These are phyloP conservation scores for Phytomonas serpens DNA, from an alignment of 208 protist species.

Conservation along the genomic window DNA sequence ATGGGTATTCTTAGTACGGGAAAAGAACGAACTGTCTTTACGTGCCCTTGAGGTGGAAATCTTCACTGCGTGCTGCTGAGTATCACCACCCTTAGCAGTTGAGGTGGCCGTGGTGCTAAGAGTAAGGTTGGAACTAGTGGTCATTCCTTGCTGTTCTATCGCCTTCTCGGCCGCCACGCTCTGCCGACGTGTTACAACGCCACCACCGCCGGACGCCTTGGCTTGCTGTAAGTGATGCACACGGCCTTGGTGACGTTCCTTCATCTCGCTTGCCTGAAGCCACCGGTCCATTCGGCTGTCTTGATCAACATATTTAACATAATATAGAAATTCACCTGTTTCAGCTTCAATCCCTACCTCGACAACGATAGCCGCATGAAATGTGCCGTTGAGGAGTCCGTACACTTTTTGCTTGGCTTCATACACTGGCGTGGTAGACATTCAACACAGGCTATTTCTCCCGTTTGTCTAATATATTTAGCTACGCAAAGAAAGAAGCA, in stretches of 20 bases:
- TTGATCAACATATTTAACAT: slow-evolving; percentile 85
- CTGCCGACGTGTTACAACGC: slow-evolving; percentile 66
- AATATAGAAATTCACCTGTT: slow-evolving; percentile 55
- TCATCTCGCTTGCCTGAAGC: slow-evolving; percentile 63
- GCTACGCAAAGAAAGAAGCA: slow-evolving; percentile 1
- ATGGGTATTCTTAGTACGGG: slow-evolving; percentile 95
- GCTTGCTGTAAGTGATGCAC: slow-evolving; percentile 23
- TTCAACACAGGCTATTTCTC: neutral
- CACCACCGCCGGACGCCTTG: slow-evolving; percentile 19
- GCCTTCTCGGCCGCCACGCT: slow-evolving; percentile 21
- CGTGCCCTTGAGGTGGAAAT: slow-evolving; percentile 60
- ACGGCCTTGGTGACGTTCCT: slow-evolving; percentile 55
- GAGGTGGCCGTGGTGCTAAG: neutral
- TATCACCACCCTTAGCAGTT: slow-evolving; percentile 44
- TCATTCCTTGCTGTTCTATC: neutral
- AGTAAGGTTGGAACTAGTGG: neutral
- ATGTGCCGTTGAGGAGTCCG: slow-evolving; percentile 66
- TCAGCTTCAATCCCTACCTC: slow-evolving; percentile 56
- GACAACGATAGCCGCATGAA: slow-evolving; percentile 62
- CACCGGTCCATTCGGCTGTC: slow-evolving; percentile 85
- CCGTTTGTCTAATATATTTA: neutral
- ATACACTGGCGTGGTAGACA: slow-evolving; percentile 25
- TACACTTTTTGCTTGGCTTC: slow-evolving; percentile 80
- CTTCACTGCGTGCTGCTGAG: slow-evolving; percentile 38
- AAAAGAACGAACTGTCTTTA: slow-evolving; percentile 85